Evolutionary conservation across 352 stramenopile species (phyloP).

Genomic region (Pythium periplocum): DNA sequence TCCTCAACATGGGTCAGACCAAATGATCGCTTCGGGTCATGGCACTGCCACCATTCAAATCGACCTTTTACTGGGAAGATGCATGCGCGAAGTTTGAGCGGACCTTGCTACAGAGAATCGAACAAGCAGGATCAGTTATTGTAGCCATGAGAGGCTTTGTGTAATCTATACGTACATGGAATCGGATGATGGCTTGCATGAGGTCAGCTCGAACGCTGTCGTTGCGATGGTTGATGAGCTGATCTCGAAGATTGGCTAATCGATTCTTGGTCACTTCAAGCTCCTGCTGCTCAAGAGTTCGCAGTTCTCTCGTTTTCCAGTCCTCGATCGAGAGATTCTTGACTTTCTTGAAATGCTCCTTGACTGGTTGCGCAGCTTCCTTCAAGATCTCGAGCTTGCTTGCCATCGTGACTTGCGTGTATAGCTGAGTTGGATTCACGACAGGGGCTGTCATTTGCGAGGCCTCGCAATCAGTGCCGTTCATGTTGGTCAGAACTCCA

Average conservation of each 20-base stretch:
- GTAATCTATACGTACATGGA: slow-evolving; percentile 29
- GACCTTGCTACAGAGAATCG: slow-evolving; percentile 30
- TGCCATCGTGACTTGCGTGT: slow-evolving; percentile 49
- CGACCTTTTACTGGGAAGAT: slow-evolving; percentile 54
- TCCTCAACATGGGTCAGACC: slow-evolving; percentile 23
- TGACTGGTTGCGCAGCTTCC: slow-evolving; percentile 31
- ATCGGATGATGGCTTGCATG: slow-evolving; percentile 34
- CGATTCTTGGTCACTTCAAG: slow-evolving; percentile 50
- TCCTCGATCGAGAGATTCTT: slow-evolving; percentile 41
- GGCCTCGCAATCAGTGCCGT: not conserved
- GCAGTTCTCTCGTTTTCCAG: slow-evolving; percentile 57
- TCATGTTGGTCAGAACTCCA: not conserved
- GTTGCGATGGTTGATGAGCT: slow-evolving; percentile 47
- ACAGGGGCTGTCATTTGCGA: slow-evolving; percentile 16
- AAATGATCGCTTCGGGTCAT: slow-evolving; percentile 29
- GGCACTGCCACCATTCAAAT: slow-evolving; percentile 63
- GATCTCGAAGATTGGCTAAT: slow-evolving; percentile 45
- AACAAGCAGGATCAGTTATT: not conserved
- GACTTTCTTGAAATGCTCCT: slow-evolving; percentile 53
- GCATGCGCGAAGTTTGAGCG: slow-evolving; percentile 36
- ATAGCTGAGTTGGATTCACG: slow-evolving; percentile 28
- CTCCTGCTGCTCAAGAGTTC: slow-evolving; percentile 43
- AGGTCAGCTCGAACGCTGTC: slow-evolving; percentile 31
- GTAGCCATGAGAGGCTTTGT: no score
- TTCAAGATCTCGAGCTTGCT: slow-evolving; percentile 67